A percentile compares a stretch with the other conserved stretches of the same genome.
Conservation (phyloP, 345 rosid species). For the Aegle marmelos region DNA sequence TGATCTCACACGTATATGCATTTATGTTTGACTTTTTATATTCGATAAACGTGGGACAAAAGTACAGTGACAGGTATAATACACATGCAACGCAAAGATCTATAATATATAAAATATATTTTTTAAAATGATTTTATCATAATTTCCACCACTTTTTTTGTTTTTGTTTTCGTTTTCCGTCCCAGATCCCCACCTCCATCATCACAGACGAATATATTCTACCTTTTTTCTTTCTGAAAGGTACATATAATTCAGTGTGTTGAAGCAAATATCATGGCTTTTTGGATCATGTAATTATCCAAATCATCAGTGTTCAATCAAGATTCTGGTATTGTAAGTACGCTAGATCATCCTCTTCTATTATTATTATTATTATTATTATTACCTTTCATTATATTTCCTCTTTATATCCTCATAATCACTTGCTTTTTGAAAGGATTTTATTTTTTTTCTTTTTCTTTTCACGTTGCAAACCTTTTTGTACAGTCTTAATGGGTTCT, state of each 20-base stretch:
- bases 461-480: not conserved
- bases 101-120: no score
- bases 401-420: not conserved
- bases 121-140: not conserved
- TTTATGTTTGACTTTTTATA: not conserved
- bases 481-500: not conserved
- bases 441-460: not conserved
- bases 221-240: not conserved
- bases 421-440: not conserved
- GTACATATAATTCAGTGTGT: not conserved
- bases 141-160: not conserved
- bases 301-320: not conserved
- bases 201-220: not conserved
- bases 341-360: not conserved
- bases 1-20: not conserved
- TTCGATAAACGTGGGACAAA: not conserved
- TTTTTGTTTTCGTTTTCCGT: not conserved
- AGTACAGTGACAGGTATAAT: not conserved
- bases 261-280: not conserved
- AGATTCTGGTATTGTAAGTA: conserved; percentile 17
- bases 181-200: conserved; percentile 5
- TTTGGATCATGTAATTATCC: conserved; percentile 3
- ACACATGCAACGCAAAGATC: not conserved
- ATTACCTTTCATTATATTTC: not conserved
- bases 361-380: not conserved